Conservation (phyloP, 1,284 basidiomycete species). For the Trametes versicolor region DNA sequence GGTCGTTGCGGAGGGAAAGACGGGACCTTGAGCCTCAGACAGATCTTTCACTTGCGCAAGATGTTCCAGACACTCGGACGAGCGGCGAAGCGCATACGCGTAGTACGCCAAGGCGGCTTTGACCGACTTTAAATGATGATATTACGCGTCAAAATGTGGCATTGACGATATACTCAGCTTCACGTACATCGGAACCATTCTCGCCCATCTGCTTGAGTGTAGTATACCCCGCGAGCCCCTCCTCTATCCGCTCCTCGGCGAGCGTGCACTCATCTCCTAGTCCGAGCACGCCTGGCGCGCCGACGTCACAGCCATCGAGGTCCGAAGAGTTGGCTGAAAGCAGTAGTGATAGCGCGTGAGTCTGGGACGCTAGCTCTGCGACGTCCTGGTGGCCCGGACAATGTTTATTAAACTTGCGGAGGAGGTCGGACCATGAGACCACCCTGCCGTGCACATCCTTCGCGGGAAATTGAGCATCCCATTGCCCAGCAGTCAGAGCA, state of each 20-base stretch:
- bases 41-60: constrained; percentile 66
- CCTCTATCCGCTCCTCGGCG: constrained; percentile 60
- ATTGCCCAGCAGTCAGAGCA: constrained; percentile 74
- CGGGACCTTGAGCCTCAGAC: constrained; percentile 57
- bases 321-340: constrained; percentile 55
- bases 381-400: constrained; percentile 68
- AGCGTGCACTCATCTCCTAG: constrained; percentile 67
- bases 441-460: constrained; percentile 64
- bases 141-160: constrained; percentile 17
- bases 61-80: constrained; percentile 68
- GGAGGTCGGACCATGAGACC: constrained; percentile 82
- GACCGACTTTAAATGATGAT: constrained; percentile 54
- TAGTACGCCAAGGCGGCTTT: constrained; percentile 78
- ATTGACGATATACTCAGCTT: constrained; percentile 24
- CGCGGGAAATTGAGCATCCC: constrained; percentile 69
- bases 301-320: constrained; percentile 54
- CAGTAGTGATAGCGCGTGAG: constrained; percentile 68
- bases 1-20: constrained; percentile 55
- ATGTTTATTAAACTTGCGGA: constrained; percentile 92
- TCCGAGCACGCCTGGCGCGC: constrained; percentile 51
- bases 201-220: constrained; percentile 58
- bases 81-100: constrained; percentile 76
- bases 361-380: constrained; percentile 74
- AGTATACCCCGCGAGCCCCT: constrained; percentile 62
- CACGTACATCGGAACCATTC: constrained; percentile 70